Percentiles rank a stretch among this genome's conserved stretches.
Evolutionary conservation across 1,139 yeast genomes (phyloP).

Genomic region (Suhomyces atakaporum): DNA sequence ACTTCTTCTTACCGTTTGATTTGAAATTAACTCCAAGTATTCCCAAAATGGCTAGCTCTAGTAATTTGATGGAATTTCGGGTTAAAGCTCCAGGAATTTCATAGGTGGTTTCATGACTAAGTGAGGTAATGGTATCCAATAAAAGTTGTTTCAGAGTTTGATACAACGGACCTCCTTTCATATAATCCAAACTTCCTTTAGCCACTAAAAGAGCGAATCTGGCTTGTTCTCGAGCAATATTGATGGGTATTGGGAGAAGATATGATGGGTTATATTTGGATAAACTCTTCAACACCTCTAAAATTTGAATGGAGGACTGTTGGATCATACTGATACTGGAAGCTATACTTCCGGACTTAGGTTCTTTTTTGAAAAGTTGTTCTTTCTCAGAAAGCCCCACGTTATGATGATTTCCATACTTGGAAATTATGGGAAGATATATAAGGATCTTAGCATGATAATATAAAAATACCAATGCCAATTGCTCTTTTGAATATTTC

Average conservation of each 20-base stretch:
- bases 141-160: slow-evolving; percentile 65
- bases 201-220: slow-evolving; percentile 71
- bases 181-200: slow-evolving; percentile 77
- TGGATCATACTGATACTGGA: slow-evolving; percentile 70
- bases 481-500: slow-evolving; percentile 49
- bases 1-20: slow-evolving; percentile 20
- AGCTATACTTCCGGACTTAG: slow-evolving; percentile 22
- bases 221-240: slow-evolving; percentile 68
- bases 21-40: slow-evolving; percentile 41
- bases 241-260: slow-evolving; percentile 66
- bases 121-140: slow-evolving; percentile 47
- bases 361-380: slow-evolving; percentile 30
- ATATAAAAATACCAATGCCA: slow-evolving; percentile 64
- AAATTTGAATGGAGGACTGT: slow-evolving; percentile 69
- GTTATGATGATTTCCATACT: slow-evolving; percentile 46
- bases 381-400: slow-evolving; percentile 49
- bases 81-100: slow-evolving; percentile 65
- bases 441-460: slow-evolving; percentile 80
- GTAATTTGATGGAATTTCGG: slow-evolving; percentile 51
- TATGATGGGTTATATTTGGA: slow-evolving; percentile 40
- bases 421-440: slow-evolving; percentile 70
- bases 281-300: slow-evolving; percentile 58
- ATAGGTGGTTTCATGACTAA: slow-evolving; percentile 51
- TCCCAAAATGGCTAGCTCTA: slow-evolving; percentile 60
- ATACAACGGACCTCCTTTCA: slow-evolving; percentile 79